Base-by-base conservation (phyloP, 441 rosid species). In the Biscutella auriculata region DNA sequence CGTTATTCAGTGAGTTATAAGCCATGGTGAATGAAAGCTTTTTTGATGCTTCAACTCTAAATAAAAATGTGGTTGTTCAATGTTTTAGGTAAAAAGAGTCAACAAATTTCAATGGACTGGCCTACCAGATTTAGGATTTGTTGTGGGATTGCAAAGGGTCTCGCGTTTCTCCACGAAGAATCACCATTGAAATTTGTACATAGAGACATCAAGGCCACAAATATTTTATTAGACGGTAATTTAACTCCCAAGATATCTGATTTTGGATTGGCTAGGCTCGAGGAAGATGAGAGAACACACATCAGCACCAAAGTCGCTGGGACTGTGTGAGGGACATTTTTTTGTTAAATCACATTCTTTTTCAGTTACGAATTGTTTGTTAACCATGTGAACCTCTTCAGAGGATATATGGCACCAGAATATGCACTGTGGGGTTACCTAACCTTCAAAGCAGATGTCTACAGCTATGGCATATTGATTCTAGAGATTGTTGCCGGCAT, bases 341-440 rank as follows among this genome's bases (percentile, higher is more conserved):
- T 7, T 7, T 9, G 6, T 35, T 46, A 17, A 19, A 19, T 19
- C 32, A 0, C 2, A 32, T 16, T 36, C 33, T 8, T 39, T 56
- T 32, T 27, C 39, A 26, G 0, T 33, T 44, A 39, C 5, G 56
- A 19, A 59, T 47, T 30, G 17, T 57, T 44, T 63, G 44, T 26
- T 48, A 62, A 68, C 60, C 30, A 57, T 57, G 10, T 66, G 53
- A 53, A 60, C 33, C 1, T 63, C 8, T 75, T 71, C 77, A 84
- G 91, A 66, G 91, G 91, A 62, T 84, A 84, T 33, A 79, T 84
- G 87, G 91, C 91, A 36, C 91, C 91, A 2, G 91, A 84, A 60
- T 84, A 84, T 32, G 91, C 87, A 21, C 48, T 84, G 29, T 73
- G 87, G 80, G 91, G 91, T 25, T 63, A 82, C 66, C 63, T 84